Evolutionary conservation across 2,329 filamentous ascomycete genomes (phyloP).

Genomic region (Zymoseptoria brevis): DNA sequence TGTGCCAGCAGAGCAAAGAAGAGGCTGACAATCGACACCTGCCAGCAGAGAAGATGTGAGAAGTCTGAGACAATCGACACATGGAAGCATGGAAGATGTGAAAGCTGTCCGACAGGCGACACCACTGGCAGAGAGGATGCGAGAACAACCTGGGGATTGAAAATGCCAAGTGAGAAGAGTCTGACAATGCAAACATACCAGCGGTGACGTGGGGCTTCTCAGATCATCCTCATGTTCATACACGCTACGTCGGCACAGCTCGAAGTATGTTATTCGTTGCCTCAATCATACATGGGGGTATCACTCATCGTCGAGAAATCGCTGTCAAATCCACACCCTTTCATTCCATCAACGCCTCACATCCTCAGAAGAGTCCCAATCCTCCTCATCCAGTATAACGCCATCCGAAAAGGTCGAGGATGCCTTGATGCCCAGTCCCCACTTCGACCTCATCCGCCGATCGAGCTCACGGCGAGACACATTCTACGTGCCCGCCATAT

Average conservation of each 20-base stretch:
- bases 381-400: background rate
- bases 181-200: too few species aligned
- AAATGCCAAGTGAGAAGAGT: too few species aligned
- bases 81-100: too few species aligned
- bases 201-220: too few species aligned
- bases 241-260: background rate
- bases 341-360: background rate
- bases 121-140: too few species aligned
- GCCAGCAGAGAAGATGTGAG: too few species aligned
- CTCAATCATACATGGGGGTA: background rate
- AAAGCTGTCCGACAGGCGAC: too few species aligned
- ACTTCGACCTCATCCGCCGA: background rate
- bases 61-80: too few species aligned
- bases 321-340: background rate
- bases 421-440: background rate
- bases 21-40: too few species aligned
- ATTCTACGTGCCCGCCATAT: background rate
- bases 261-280: background rate
- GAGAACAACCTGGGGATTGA: too few species aligned
- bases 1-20: too few species aligned
- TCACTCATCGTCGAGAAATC: background rate
- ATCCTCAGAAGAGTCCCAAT: background rate
- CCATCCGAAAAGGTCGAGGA: background rate
- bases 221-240: background rate
- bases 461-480: background rate